Evolutionary conservation across 495 filamentous ascomycete genomes (phyloP), one percentile per base, ranked within the genome.

Genomic region (Talaromyces thailandensis): DNA sequence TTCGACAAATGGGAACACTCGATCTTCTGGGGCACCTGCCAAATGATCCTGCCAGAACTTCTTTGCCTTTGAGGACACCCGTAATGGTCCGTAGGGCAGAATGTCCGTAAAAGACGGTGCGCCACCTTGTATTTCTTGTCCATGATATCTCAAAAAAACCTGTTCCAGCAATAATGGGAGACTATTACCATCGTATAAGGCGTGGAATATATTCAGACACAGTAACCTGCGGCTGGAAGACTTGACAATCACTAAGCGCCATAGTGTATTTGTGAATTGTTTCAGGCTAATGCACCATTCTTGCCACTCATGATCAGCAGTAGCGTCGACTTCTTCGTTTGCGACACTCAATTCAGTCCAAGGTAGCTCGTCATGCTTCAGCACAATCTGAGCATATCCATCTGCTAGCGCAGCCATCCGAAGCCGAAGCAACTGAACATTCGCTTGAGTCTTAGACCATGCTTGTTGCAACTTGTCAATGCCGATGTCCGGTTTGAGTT

Each of bases 101-200:
- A 69, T 65, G 28, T 78, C 71, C 0, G 70, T 62, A 63, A 73
- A 75, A 12, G 67, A 67, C 0, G 69, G 69, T 24, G 65, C 60
- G 18, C 66, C 37, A 0, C 55, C 26, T 4, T 64, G 66, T 4
- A 63, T 24, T 18, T 64, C 62, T 53, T 53, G 31, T 9, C 72
- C 74, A 16, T 64, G 56, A 60, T 78, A 79, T 6, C 66, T 66
- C 3, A 63, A 61, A 16, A 73, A 73, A 31, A 92, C 76, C 24
- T 78, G 72, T 5, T 79, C 73, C 16, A 96, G 72, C 0, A 96
- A 69, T 26, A 92, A 73, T 0, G 80, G 70, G 28, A 96, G 79
- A 60, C 90, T 93, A 66, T 83, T 88, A 1, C 88, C 93, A 74
- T 98, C 93, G 66, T 97, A 98, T 0, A 97, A 74, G 6, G 84